Percentiles rank a stretch among this genome's conserved stretches.
Evolutionary conservation across 1,139 yeast species (phyloP).

Genomic region (Scheffersomyces cryptocercus): DNA sequence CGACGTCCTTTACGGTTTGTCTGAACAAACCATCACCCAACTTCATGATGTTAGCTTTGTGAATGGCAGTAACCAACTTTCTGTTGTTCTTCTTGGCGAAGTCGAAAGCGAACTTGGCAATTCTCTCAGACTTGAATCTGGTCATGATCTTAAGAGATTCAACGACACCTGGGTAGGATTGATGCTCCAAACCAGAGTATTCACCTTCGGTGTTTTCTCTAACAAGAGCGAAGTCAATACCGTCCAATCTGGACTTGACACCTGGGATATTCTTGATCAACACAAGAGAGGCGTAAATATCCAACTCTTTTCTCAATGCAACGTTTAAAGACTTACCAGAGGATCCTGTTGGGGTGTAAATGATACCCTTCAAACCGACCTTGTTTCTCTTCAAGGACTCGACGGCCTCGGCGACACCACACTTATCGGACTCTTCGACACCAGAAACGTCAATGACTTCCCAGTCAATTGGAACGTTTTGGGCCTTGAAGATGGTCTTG

Average conservation of each 20-base stretch:
- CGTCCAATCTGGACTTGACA: conserved; percentile 83
- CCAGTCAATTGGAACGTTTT: conserved; percentile 90
- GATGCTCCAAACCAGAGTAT: conserved; percentile 97
- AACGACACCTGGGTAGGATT: conserved; percentile 96
- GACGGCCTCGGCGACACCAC: conserved; percentile 79
- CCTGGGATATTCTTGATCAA: conserved; percentile 94
- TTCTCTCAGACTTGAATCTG: conserved; percentile 92
- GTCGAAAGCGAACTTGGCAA: conserved; percentile 96
- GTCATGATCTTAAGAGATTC: conserved; percentile 96
- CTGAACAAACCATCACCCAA: conserved; percentile 98
- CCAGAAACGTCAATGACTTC: conserved; percentile 91
- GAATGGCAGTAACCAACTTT: conserved; percentile 92
- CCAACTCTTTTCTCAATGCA: conserved; percentile 94
- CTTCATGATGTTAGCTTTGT: conserved; percentile 99
- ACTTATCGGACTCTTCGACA: conserved; percentile 61
- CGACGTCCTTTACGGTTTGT: conserved; percentile 88
- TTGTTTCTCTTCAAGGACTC: conserved; percentile 92
- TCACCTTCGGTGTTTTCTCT: conserved; percentile 99
- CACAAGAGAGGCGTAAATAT: conserved; percentile 91
- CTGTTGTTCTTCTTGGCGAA: conserved; percentile 92
- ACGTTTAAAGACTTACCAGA: conserved; percentile 76
- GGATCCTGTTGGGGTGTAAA: conserved; percentile 81
- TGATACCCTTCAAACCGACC: conserved; percentile 94
- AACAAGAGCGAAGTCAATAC: conserved; percentile 89
- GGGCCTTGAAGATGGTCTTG: conserved; percentile 81